These are phyloP conservation scores for Hygrophila difformis DNA, from an alignment of 257 asterid genomes.

Conservation along the genomic window DNA sequence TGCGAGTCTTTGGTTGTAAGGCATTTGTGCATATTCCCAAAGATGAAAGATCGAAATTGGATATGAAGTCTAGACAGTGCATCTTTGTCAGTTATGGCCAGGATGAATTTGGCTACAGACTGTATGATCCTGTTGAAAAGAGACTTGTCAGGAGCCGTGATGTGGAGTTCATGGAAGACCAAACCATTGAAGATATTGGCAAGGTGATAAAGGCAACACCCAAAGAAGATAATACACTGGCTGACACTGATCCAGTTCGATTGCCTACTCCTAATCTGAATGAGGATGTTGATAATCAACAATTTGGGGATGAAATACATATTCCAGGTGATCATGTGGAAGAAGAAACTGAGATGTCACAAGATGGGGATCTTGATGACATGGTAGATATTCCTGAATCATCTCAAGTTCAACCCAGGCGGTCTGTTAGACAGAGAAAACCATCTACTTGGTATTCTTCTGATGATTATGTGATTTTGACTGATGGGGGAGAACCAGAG, in stretches of 20 bases:
- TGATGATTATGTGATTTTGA: neutral
- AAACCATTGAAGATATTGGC: neutral
- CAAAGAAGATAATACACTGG: neutral
- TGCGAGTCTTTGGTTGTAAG: conserved; percentile 12
- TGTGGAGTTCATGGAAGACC: conserved; percentile 10
- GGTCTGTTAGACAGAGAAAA: neutral
- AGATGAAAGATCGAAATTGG: conserved; percentile 10
- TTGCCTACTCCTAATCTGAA: neutral
- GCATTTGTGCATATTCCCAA: conserved; percentile 13
- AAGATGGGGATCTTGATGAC: neutral
- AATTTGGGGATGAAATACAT: neutral
- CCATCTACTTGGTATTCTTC: neutral
- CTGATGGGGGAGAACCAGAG: conserved; percentile 5
- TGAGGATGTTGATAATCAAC: neutral
- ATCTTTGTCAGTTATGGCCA: conserved; percentile 3
- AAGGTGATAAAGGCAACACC: neutral
- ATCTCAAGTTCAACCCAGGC: neutral
- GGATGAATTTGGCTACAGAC: conserved; percentile 8
- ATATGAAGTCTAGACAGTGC: conserved; percentile 11
- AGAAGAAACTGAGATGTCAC: no score
- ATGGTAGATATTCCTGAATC: neutral
- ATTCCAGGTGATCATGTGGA: no score
- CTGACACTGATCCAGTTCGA: neutral
- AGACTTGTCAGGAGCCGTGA: conserved; percentile 10
- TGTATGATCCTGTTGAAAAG: conserved; percentile 1